Conservation (phyloP, 108 stramenopile species). For the Skeletonema menzelii region DNA sequence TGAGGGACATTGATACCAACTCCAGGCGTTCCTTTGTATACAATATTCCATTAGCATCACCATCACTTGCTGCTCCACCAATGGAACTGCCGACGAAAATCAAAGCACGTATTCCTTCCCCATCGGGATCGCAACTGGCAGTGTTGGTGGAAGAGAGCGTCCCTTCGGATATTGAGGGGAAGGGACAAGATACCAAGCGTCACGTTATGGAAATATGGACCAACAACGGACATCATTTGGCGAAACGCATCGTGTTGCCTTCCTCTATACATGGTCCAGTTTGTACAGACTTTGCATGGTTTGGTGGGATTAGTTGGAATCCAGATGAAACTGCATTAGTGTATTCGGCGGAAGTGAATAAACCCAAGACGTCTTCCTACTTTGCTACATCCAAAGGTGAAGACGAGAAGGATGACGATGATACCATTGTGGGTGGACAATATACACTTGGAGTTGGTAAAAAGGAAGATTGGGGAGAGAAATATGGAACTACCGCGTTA, state of each 20-base stretch:
- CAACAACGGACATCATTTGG: slow-evolving; percentile 40
- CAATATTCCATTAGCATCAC: slow-evolving; percentile 33
- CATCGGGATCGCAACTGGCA: slow-evolving; percentile 62
- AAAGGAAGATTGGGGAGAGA: slow-evolving; percentile 79
- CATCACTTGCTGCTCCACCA: slow-evolving; percentile 47
- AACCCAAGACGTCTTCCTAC: slow-evolving; percentile 50
- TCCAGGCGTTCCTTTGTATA: slow-evolving; percentile 59
- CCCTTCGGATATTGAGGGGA: slow-evolving; percentile 13
- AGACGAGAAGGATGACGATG: slow-evolving; percentile 1
- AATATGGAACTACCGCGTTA: slow-evolving; percentile 51
- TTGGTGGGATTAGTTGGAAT: slow-evolving; percentile 69
- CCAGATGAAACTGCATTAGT: slow-evolving; percentile 60
- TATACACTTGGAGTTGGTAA: slow-evolving; percentile 71
- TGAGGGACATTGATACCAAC: slow-evolving; percentile 72
- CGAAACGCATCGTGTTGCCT: slow-evolving; percentile 53
- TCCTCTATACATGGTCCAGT: slow-evolving; percentile 57
- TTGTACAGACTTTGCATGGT: slow-evolving; percentile 62
- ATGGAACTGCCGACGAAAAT: slow-evolving; percentile 56
- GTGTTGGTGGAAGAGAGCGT: slow-evolving; percentile 45
- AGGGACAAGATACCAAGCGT: slow-evolving; percentile 19
- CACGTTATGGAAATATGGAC: slow-evolving; percentile 73
- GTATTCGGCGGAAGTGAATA: slow-evolving; percentile 67
- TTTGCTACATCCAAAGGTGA: slow-evolving; percentile 26
- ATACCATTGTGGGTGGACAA: slow-evolving; percentile 50
- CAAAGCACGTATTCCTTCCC: slow-evolving; percentile 63